Evolutionary conservation across 192 early-diverging fungal species (phyloP).

Genomic region (Diversispora eburnea): DNA sequence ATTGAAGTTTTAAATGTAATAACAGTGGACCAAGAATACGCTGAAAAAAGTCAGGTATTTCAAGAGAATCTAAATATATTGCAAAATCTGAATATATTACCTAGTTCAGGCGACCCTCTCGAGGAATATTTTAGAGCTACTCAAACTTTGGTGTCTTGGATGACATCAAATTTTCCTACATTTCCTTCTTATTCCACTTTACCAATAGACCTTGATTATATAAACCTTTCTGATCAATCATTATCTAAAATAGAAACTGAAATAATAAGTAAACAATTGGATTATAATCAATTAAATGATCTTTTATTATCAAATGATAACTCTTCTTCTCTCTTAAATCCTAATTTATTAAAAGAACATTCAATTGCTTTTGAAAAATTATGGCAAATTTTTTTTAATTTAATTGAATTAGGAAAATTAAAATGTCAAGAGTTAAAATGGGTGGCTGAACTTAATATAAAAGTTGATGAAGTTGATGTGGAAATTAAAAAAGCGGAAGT

Average conservation of each 20-base stretch:
- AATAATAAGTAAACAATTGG: constrained; percentile 21
- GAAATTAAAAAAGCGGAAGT: constrained; percentile 28
- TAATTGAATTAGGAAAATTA: constrained; percentile 15
- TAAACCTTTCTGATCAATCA: not conserved
- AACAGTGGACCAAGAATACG: constrained; percentile 23
- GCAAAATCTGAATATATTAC: not conserved
- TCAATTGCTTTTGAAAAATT: constrained; percentile 1
- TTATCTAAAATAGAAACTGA: constrained; percentile 6
- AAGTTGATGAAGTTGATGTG: constrained; percentile 12
- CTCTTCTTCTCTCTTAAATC: not conserved
- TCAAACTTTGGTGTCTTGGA: constrained; percentile 13
- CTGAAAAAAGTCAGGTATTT: constrained; percentile 12
- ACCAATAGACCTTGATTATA: constrained; percentile 2
- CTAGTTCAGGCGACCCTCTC: constrained; percentile 22
- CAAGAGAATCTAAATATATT: constrained; percentile 4
- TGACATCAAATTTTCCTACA: not conserved
- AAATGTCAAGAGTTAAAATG: constrained; percentile 26
- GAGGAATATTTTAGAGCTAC: constrained; percentile 25
- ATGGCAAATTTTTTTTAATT: constrained; percentile 9
- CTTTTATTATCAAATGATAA: not conserved
- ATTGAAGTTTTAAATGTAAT: not conserved
- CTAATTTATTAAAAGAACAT: not conserved
- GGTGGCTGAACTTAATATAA: constrained; percentile 9
- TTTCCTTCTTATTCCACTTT: not conserved
- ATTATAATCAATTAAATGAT: not conserved